These are phyloP conservation scores for Cladosporium halotolerans DNA, from an alignment of 2,329 filamentous ascomycete species.

Conservation along the genomic window DNA sequence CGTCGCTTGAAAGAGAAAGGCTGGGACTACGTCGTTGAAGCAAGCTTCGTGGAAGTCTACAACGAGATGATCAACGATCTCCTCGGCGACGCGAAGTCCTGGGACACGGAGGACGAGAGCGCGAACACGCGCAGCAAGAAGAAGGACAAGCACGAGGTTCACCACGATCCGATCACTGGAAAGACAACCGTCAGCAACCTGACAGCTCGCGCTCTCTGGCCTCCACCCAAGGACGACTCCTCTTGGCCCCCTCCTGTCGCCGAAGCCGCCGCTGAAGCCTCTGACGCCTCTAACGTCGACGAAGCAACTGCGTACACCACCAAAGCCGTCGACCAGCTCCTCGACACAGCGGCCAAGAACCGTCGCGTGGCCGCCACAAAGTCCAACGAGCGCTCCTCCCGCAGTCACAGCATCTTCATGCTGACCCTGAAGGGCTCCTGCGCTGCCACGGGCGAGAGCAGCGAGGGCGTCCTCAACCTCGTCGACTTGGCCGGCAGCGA, in stretches of 20 bases:
- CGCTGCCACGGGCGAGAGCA: slow-evolving; percentile 69
- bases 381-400: slow-evolving; percentile 88
- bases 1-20: slow-evolving; percentile 79
- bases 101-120: slow-evolving; percentile 43
- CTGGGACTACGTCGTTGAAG: slow-evolving; percentile 91
- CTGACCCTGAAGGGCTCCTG: slow-evolving; percentile 65
- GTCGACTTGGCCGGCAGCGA: slow-evolving; percentile 95
- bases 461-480: slow-evolving; percentile 88
- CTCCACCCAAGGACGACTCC: slow-evolving; percentile 63
- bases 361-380: slow-evolving; percentile 94
- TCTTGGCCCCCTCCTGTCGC: slow-evolving; percentile 20
- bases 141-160: slow-evolving; percentile 81
- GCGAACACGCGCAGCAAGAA: slow-evolving; percentile 24
- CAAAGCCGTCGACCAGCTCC: slow-evolving; percentile 29
- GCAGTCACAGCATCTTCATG: slow-evolving; percentile 95
- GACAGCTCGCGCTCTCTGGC: slow-evolving; percentile 68
- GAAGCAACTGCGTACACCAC: slow-evolving; percentile 22
- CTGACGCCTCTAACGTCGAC: neutral
- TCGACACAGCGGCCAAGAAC: slow-evolving; percentile 75
- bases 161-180: slow-evolving; percentile 75
- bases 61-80: slow-evolving; percentile 95
- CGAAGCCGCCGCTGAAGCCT: slow-evolving; percentile 3
- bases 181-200: slow-evolving; percentile 78
- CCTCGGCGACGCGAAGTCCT: slow-evolving; percentile 62
- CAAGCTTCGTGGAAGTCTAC: slow-evolving; percentile 95